Evolutionary conservation across 768 basidiomycete genomes (phyloP), one percentile per base, ranked within the genome.

Genomic region (Suillus variegatus): DNA sequence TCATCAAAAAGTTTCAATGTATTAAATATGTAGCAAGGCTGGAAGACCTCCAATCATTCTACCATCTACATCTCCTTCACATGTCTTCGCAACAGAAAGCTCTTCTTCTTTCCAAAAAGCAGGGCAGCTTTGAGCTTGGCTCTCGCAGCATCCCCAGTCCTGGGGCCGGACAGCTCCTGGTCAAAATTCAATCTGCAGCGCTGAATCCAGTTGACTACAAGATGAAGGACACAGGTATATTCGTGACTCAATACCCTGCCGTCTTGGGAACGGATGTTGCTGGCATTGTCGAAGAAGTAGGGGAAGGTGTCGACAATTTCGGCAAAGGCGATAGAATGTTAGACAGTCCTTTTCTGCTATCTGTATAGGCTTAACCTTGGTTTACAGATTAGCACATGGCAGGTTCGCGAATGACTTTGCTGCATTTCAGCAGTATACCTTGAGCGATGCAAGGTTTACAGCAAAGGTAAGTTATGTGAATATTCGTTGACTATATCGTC

Each of bases 201-300:
- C 76, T 86, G 13, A 85, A 86, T 67, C 85, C 85, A 9, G 68
- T 81, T 41, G 83, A 80, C 71, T 85, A 80, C 12, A 76, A 76
- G 69, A 73, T 81, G n/a, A 75, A 75, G 46, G 62, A 70, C 58
- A 67, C 67, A 56, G 79, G 77, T 10, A 40, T 68, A 0, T 73
- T 79, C 56, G 60, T 78, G n/a, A 69, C 78, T 3, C 62, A 71
- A 4, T 84, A 67, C 65, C 83, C 80, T 5, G 72, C 73, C 10
- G 25, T 80, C 18, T 80, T 32, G 32, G 32, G 32, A 32, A 5
- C 32, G 32, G 32, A 32, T 32, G 32, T 32, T 32, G 32, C 32
- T 0, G 83, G 83, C 4, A 72, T 72, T 7, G 79, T 84, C n/a
- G 77, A 76, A 46, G 74, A 71, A 6, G 69, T 82, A 22, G 84